A percentile compares a stretch with the other conserved stretches of the same genome.
These are phyloP conservation scores for Quercus phellos DNA, from an alignment of 331 rosid genomes.

Conservation along the genomic window DNA sequence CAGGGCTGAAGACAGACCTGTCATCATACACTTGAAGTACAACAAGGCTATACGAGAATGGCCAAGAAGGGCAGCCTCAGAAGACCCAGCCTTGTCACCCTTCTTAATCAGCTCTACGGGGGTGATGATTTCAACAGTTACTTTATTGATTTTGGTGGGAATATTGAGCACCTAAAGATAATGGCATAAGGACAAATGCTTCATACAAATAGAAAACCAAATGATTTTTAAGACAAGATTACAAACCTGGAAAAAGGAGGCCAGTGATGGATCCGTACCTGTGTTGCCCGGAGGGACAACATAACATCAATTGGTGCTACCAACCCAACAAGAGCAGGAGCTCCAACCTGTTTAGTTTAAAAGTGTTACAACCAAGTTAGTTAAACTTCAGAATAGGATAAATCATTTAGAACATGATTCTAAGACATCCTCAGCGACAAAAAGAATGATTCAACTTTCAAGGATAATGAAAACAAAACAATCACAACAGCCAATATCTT, in stretches of 20 bases:
- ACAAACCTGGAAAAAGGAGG: constrained; percentile 90
- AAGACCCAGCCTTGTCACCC: constrained; percentile 91
- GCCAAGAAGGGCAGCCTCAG: no score
- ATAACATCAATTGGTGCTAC: constrained; percentile 89
- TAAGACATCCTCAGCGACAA: no score
- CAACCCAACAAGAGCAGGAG: constrained; percentile 94
- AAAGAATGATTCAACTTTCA: no score
- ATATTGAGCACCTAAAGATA: constrained; percentile 53
- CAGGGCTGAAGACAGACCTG: constrained; percentile 75
- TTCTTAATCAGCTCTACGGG: constrained; percentile 71
- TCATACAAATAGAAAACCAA: not conserved
- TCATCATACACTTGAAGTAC: constrained; percentile 63
- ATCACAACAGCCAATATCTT: no score
- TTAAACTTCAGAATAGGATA: not conserved
- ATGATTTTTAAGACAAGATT: not conserved
- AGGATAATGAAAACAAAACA: no score
- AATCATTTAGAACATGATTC: no score
- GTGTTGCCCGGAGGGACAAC: constrained; percentile 94
- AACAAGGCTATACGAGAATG: constrained; percentile 83
- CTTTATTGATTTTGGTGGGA: no score
- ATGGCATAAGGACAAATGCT: not conserved
- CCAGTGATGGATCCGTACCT: constrained; percentile 84
- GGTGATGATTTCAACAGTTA: constrained; percentile 26
- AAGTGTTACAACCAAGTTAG: not conserved
- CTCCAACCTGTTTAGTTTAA: constrained; percentile 52